Evolutionary conservation across 139 green algal species (phyloP).

Genomic region (Raphidocelis subcapitata): DNA sequence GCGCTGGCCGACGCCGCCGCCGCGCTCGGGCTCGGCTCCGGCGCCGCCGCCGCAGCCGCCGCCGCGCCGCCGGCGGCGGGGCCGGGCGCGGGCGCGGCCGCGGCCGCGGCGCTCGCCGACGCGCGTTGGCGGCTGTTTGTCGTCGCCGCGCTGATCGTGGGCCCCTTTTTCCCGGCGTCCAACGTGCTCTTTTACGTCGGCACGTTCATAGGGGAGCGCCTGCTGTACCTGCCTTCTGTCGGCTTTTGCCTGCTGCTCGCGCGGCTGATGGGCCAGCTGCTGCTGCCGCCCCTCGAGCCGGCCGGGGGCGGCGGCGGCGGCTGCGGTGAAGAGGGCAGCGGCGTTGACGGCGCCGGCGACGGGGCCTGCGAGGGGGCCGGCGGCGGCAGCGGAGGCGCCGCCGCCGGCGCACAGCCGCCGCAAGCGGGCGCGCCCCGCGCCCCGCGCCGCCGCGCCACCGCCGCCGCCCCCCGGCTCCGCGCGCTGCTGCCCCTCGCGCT

Average conservation of each 20-base stretch:
- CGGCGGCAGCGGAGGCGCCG: too few relatives aligned
- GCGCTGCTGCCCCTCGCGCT: slow-evolving; percentile 29
- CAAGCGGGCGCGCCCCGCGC: too few relatives aligned
- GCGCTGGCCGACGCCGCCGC: slow-evolving; percentile 9
- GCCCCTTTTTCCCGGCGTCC: slow-evolving; percentile 72
- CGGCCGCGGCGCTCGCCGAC: neutral
- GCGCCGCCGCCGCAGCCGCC: too few relatives aligned
- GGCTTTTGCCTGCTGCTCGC: slow-evolving; percentile 67
- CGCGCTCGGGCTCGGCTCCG: neutral
- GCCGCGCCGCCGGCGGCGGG: too few relatives aligned
- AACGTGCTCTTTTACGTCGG: slow-evolving; percentile 85
- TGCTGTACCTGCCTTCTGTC: slow-evolving; percentile 79
- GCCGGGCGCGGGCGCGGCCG: too few relatives aligned
- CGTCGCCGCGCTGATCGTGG: slow-evolving; percentile 52
- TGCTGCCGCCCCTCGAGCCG: slow-evolving; percentile 4
- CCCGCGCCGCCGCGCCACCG: neutral
- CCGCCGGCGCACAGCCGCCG: too few relatives aligned
- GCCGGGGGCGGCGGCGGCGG: neutral
- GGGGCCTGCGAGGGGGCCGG: too few relatives aligned
- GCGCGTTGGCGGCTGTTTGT: slow-evolving; percentile 60
- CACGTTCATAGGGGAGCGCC: slow-evolving; percentile 79
- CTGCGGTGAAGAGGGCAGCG: too few relatives aligned
- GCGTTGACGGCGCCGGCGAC: too few relatives aligned
- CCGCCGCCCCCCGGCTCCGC: neutral
- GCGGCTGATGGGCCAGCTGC: slow-evolving; percentile 24